phyloP scores from a whole-genome alignment of 2,329 filamentous ascomycete species.

The Simplicillium aogashimaense region DNA sequence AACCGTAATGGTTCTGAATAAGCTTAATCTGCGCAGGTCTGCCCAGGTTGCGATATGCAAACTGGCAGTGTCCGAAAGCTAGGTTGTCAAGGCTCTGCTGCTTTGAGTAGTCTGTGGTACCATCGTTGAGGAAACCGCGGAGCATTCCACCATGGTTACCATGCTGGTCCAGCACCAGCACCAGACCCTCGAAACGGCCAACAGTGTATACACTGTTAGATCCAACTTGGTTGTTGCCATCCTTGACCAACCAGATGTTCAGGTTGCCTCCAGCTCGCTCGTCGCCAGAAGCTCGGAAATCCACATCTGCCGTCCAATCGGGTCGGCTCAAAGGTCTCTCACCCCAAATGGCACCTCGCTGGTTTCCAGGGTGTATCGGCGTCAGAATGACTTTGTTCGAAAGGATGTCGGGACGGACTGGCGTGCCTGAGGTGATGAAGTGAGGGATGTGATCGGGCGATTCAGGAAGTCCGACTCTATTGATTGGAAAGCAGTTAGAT shows the following conservation, averaged over 20 bases:
- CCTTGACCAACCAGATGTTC: conserved; percentile 81
- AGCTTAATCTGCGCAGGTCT: conserved; percentile 72
- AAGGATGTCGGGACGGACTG: conserved; percentile 51
- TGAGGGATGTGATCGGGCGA: conserved; percentile 38
- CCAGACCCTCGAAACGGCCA: conserved; percentile 81
- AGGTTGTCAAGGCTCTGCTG: conserved; percentile 72
- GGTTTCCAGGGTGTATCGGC: conserved; percentile 76
- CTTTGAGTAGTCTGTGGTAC: conserved; percentile 65
- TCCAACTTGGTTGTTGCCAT: conserved; percentile 55
- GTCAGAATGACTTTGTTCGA: conserved; percentile 91
- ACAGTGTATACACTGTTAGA: conserved; percentile 76
- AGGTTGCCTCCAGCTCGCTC: conserved; percentile 82
- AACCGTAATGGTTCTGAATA: conserved; percentile 49
- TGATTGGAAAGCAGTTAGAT: conserved; percentile 2
- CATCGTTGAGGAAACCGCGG: conserved; percentile 90
- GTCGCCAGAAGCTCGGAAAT: conserved; percentile 78
- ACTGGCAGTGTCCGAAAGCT: conserved; percentile 88
- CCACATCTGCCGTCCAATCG: conserved; percentile 76
- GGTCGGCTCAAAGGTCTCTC: conserved; percentile 49
- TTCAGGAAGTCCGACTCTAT: conserved; percentile 55
- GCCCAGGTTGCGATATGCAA: conserved; percentile 84
- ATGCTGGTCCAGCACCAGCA: conserved; percentile 75
- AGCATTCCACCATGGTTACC: conserved; percentile 70
- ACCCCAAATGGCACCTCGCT: conserved; percentile 75
- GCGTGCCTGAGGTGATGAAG: conserved; percentile 45